Percentiles rank a stretch among this genome's conserved stretches.
Conservation (phyloP, 2,329 filamentous ascomycete genomes). For the Claviceps spartinae region DNA sequence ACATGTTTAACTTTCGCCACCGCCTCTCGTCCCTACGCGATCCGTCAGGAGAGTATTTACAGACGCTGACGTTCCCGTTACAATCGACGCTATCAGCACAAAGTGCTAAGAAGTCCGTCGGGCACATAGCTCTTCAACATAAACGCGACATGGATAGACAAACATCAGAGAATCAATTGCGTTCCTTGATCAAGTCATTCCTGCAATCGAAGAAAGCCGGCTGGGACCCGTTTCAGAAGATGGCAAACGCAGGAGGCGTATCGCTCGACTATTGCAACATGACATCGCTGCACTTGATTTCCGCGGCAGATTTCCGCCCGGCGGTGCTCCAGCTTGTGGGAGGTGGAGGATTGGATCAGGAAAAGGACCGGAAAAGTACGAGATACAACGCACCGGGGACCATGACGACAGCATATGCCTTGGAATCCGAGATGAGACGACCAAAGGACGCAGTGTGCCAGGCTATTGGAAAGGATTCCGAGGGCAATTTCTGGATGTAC, state of each 20-base stretch:
- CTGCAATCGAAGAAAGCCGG: slow-evolving; percentile 1
- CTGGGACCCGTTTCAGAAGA: neutral
- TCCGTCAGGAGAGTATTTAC: slow-evolving; percentile 4
- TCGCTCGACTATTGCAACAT: slow-evolving; percentile 4
- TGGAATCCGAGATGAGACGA: neutral
- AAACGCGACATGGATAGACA: slow-evolving; percentile 3
- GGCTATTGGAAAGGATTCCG: slow-evolving; percentile 4
- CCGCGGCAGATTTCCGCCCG: slow-evolving; percentile 3
- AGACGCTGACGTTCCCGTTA: slow-evolving; percentile 4
- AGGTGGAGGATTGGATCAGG: neutral
- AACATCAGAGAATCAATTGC: neutral
- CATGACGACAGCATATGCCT: slow-evolving; percentile 2
- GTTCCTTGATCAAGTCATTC: neutral
- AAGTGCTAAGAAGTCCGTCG: neutral
- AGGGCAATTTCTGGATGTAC: slow-evolving; percentile 6
- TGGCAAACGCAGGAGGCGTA: neutral
- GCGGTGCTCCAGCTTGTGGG: slow-evolving; percentile 2
- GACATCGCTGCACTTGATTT: slow-evolving; percentile 3
- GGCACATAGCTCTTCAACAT: slow-evolving; percentile 3
- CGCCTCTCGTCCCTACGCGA: slow-evolving; percentile 3
- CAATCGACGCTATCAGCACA: slow-evolving; percentile 1
- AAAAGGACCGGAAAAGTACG: neutral
- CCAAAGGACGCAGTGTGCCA: slow-evolving; percentile 1
- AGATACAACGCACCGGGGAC: slow-evolving; percentile 5
- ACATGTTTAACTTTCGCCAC: slow-evolving; percentile 3